Evolutionary conservation across 2,329 filamentous ascomycete genomes (phyloP).

Genomic region (Aspergillus fijiensis): DNA sequence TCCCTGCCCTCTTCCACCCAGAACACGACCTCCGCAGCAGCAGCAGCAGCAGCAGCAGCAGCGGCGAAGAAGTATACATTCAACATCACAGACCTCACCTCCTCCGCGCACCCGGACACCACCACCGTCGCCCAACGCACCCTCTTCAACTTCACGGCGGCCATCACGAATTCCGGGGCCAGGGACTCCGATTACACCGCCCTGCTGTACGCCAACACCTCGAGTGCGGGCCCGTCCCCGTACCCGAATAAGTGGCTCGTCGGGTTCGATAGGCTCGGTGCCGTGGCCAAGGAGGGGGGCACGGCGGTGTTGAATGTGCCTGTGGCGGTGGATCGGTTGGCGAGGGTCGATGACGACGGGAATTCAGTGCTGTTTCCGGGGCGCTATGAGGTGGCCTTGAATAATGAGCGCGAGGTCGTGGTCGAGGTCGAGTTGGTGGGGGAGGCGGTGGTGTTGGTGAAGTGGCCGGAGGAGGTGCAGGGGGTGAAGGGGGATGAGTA

Average conservation of each 20-base stretch:
- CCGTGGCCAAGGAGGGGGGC: constrained; percentile 21
- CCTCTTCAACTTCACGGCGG: constrained; percentile 39
- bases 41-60: too few species aligned
- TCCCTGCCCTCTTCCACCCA: neutral
- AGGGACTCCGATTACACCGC: constrained; percentile 43
- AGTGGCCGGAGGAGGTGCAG: constrained; percentile 33
- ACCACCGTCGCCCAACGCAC: constrained; percentile 36
- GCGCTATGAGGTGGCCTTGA: constrained; percentile 42
- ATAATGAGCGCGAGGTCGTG: constrained; percentile 40
- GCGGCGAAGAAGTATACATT: constrained; percentile 16
- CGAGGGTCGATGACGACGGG: constrained; percentile 38
- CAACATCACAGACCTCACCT: constrained; percentile 38
- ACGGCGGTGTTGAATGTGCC: constrained; percentile 33
- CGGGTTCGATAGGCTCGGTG: constrained; percentile 37
- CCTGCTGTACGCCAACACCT: constrained; percentile 39
- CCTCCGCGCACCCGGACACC: constrained; percentile 26
- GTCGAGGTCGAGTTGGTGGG: constrained; percentile 36
- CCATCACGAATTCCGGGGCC: constrained; percentile 39
- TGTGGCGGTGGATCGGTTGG: constrained; percentile 40
- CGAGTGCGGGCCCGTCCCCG: constrained; percentile 41
- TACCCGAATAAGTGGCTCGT: constrained; percentile 46
- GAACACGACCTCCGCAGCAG: constrained; percentile 1
- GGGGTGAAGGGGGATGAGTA: neutral
- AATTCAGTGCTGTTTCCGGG: constrained; percentile 45
- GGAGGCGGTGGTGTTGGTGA: constrained; percentile 29